These are phyloP conservation scores for Nitzschia sp. DNA, from an alignment of 108 stramenopile genomes.

Conservation along the genomic window DNA sequence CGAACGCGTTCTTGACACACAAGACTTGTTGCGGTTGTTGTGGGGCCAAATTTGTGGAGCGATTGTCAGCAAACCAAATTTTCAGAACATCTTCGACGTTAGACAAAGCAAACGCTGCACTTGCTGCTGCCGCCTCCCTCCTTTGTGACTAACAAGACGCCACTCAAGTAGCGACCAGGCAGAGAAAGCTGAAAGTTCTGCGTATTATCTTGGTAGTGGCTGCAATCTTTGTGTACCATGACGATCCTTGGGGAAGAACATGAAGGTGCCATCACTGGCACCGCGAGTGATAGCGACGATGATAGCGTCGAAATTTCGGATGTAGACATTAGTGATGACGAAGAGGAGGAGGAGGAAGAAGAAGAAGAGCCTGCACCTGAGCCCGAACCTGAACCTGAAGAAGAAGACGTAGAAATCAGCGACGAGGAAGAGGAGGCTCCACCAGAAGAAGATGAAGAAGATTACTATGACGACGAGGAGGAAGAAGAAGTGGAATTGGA, in stretches of 20 bases:
- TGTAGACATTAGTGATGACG: constrained; percentile 45
- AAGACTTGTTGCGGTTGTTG: neutral
- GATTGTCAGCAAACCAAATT: no score
- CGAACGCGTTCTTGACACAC: neutral
- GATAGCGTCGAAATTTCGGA: constrained; percentile 38
- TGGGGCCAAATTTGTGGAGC: neutral
- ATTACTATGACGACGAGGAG: constrained; percentile 6
- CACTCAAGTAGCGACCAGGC: no score
- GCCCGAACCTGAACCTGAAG: neutral
- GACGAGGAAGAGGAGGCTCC: constrained; percentile 18
- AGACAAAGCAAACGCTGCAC: no score
- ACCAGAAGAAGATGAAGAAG: constrained; percentile 15
- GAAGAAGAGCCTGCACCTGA: neutral
- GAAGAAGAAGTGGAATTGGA: constrained; percentile 26
- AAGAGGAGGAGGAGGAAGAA: neutral
- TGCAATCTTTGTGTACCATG: no score
- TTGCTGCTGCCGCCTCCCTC: no score
- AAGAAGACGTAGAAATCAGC: constrained; percentile 10
- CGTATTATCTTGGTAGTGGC: no score
- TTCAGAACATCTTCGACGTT: no score
- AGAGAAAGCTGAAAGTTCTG: no score
- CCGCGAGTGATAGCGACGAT: constrained; percentile 25
- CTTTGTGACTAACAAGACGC: no score
- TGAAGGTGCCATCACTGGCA: neutral
- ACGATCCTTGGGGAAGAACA: constrained; percentile 3